phyloP scores from a whole-genome alignment of 805 yeast genomes.

The Wickerhamomyces rabaulensis region DNA sequence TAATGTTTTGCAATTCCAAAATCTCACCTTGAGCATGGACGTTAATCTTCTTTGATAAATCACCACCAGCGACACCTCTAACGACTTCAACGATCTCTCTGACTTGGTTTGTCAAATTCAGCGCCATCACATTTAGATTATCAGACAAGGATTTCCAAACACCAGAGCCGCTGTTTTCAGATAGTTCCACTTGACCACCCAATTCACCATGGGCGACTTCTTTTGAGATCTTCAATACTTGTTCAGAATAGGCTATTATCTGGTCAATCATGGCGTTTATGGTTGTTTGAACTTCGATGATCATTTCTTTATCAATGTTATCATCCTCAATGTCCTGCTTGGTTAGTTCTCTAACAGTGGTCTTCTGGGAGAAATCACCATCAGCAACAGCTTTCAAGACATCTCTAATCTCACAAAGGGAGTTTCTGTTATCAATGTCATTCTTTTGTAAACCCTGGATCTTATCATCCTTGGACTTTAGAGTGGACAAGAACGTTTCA shows the following conservation, averaged over 20 bases:
- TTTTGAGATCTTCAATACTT: conserved; percentile 68
- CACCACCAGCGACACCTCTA: conserved; percentile 90
- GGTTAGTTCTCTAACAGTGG: conserved; percentile 40
- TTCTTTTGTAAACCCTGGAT: background rate
- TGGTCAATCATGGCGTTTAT: conserved; percentile 90
- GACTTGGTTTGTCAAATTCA: conserved; percentile 81
- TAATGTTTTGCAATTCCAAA: conserved; percentile 75
- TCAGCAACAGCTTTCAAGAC: conserved; percentile 82
- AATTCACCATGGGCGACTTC: conserved; percentile 88
- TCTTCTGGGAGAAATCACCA: conserved; percentile 78
- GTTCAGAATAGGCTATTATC: conserved; percentile 58
- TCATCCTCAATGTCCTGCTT: conserved; percentile 61
- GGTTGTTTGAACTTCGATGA: conserved; percentile 68
- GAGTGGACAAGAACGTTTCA: background rate
- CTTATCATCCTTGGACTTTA: conserved; percentile 1
- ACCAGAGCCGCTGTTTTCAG: conserved; percentile 56
- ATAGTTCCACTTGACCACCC: conserved; percentile 84
- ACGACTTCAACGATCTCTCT: conserved; percentile 87
- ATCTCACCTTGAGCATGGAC: conserved; percentile 91
- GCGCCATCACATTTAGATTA: conserved; percentile 85
- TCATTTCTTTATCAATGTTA: conserved; percentile 20
- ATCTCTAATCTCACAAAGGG: conserved; percentile 27
- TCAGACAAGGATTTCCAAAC: conserved; percentile 83
- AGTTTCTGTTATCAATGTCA: background rate
- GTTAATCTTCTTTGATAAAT: conserved; percentile 73